Evolutionary conservation across 1,139 yeast genomes (phyloP).

Genomic region (Magnusiomyces ingens): DNA sequence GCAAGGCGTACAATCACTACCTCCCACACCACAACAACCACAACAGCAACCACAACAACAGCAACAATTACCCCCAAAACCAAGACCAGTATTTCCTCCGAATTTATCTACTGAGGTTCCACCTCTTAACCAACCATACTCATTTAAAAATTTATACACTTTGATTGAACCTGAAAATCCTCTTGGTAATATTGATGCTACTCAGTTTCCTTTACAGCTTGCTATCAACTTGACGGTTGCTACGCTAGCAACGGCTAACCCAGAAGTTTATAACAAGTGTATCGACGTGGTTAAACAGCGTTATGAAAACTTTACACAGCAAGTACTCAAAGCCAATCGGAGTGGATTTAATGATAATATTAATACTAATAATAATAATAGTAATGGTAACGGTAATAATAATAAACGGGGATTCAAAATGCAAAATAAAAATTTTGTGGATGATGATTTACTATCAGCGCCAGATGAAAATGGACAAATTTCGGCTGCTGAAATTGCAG

Average conservation of each 20-base stretch:
- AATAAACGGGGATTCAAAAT: background rate
- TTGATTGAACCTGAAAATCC: slow-evolving; percentile 58
- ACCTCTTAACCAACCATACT: slow-evolving; percentile 29
- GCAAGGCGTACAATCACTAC: background rate
- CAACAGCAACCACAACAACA: background rate
- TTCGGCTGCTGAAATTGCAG: slow-evolving; percentile 14
- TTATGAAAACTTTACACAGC: slow-evolving; percentile 39
- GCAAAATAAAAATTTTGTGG: background rate
- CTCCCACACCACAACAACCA: too few species aligned
- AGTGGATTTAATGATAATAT: background rate
- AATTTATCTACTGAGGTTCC: slow-evolving; percentile 23
- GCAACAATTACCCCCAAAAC: background rate
- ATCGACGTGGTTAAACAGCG: slow-evolving; percentile 62
- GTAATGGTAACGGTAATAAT: background rate
- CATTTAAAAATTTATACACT: slow-evolving; percentile 42
- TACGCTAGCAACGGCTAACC: slow-evolving; percentile 51
- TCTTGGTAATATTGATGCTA: slow-evolving; percentile 59
- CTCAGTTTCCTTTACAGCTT: slow-evolving; percentile 57
- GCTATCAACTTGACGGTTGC: slow-evolving; percentile 59
- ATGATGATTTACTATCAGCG: background rate
- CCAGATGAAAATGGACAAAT: background rate
- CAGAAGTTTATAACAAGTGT: slow-evolving; percentile 54
- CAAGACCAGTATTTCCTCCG: background rate
- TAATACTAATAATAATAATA: background rate
- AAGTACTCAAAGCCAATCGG: slow-evolving; percentile 15